Percentiles rank a stretch among this genome's conserved stretches.
phyloP scores from a whole-genome alignment of 371 early-diverging fungal genomes.

The Mucor lusitanicus region DNA sequence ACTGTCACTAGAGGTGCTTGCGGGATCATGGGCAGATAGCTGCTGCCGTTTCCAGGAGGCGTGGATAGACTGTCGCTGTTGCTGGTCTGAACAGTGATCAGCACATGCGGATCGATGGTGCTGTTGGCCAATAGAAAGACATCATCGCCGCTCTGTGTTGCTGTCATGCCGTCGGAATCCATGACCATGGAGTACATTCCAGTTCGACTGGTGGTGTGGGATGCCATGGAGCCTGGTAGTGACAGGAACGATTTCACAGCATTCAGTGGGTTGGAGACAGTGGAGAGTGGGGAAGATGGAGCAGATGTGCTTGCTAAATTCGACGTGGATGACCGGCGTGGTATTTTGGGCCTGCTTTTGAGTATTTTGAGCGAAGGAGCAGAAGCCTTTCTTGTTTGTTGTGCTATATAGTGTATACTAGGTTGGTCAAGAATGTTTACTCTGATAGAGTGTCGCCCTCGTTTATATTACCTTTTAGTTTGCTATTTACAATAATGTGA shows the following conservation, averaged over 20 bases:
- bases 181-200: neutral
- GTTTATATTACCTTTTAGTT: neutral
- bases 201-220: conserved; percentile 4
- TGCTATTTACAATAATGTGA: neutral
- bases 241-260: conserved; percentile 32
- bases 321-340: conserved; percentile 20
- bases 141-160: neutral
- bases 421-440: neutral
- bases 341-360: neutral
- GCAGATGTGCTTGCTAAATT: conserved; percentile 16
- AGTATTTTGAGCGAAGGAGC: conserved; percentile 2
- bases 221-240: conserved; percentile 20
- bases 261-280: conserved; percentile 20
- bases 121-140: conserved; percentile 33
- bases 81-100: conserved; percentile 48
- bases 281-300: conserved; percentile 13
- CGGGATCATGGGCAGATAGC: conserved; percentile 35
- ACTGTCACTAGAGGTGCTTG: conserved; percentile 37
- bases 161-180: neutral
- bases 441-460: neutral
- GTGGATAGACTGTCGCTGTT: conserved; percentile 34
- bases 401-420: too few species aligned
- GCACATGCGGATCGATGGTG: conserved; percentile 38
- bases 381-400: conserved; percentile 2
- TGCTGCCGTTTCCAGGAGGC: neutral